These are phyloP conservation scores for Thraustochytrium sp. DNA, from an alignment of 352 stramenopile genomes.

Conservation along the genomic window DNA sequence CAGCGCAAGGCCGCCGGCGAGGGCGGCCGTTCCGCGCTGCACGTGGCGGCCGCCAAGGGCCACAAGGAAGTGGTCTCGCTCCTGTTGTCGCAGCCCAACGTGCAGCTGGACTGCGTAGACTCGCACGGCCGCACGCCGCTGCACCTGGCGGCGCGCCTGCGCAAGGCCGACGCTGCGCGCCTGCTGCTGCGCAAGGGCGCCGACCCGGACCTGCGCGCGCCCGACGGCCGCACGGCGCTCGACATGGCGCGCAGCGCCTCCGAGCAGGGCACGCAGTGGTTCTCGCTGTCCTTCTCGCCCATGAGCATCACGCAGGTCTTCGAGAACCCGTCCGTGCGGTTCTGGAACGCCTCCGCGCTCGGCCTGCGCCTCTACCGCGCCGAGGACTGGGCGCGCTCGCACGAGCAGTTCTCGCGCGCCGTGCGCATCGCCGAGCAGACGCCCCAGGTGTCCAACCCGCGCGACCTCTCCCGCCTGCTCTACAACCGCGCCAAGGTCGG, in stretches of 20 bases:
- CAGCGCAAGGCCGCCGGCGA: not conserved
- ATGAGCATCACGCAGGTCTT: slow-evolving; percentile 34
- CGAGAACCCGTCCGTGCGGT: slow-evolving; percentile 14
- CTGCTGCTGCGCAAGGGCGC: slow-evolving; percentile 4
- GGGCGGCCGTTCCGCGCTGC: not conserved
- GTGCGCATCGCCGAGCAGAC: not conserved
- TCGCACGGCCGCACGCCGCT: slow-evolving; percentile 9
- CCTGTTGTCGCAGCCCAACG: not conserved
- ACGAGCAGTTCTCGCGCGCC: not conserved
- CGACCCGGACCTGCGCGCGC: not conserved
- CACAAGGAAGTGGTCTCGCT: not conserved
- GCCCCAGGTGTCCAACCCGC: not conserved
- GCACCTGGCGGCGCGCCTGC: slow-evolving; percentile 8
- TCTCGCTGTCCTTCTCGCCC: slow-evolving; percentile 21
- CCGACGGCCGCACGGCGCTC: not conserved
- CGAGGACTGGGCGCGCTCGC: not conserved
- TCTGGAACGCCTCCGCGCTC: slow-evolving; percentile 32
- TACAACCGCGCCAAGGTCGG: slow-evolving; percentile 34
- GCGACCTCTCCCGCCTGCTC: not conserved
- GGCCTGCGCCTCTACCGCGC: not conserved
- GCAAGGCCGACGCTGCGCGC: slow-evolving; percentile 8
- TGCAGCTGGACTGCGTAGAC: not conserved
- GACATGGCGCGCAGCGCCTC: not conserved
- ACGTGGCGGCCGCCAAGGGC: slow-evolving; percentile 18
- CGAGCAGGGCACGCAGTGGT: not conserved